Evolutionary conservation across 176 grass and related monocot genomes (phyloP), one percentile per base, ranked within the genome.

Genomic region (Phoenix roebelenii): DNA sequence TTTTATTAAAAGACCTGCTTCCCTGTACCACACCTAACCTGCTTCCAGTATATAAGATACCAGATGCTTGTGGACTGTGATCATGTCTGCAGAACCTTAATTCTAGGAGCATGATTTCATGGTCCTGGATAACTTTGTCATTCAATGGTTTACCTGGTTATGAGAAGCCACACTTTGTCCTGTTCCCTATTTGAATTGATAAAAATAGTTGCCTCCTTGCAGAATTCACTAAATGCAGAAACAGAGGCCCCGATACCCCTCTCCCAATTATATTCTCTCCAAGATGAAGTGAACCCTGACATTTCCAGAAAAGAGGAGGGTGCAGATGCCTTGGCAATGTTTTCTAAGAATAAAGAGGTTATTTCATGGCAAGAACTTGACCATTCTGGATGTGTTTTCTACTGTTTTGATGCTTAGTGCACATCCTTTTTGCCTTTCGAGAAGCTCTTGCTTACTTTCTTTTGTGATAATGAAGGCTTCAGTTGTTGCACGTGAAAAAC

Each of bases 181-280:
- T 0, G 5, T 63, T 63, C 62, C 18, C 12, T 52, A 30, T 22
- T 22, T 19, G 18, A 50, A 48, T n/a, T 72, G 18, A 73, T 82
- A 61, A 16, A 67, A 73, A 65, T 64, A 54, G 57, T 66, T 26
- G 16, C 30, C n/a, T 64, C 70, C 25, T 58, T 85, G 65, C 66
- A 91, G 87, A 70, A 80, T 58, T 7, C 60, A 59, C 66, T 72
- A 73, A 23, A 67, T 22, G 17, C 63, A 65, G 73, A 57, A 69
- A 57, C 25, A 60, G 60, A 52, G 74, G 74, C 89, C 61, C 78
- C 67, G 4, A 92, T 85, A 65, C 81, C 93, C 71, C 84, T 98
- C 57, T 67, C 84, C 22, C 81, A 92, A 30, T 88, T 81, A 51
- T 92, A 98, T 68, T 81, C 83, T 59, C 82, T 98, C 54, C 78